These are phyloP conservation scores for Volvariella surrecta DNA, from an alignment of 1,284 basidiomycete species.

Conservation along the genomic window DNA sequence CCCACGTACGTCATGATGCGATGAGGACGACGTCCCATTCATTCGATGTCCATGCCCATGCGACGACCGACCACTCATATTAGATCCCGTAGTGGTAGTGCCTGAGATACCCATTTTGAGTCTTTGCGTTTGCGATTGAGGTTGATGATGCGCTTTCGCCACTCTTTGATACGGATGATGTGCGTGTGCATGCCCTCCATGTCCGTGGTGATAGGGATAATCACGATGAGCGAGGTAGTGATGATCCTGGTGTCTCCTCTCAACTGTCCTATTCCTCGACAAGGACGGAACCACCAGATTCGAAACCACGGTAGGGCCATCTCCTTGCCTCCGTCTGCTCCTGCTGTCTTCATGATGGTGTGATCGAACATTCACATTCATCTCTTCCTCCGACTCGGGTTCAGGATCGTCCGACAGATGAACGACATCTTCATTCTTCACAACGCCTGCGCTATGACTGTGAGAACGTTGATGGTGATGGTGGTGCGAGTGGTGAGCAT, in stretches of 20 bases:
- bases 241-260: constrained; percentile 9
- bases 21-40: too few species aligned
- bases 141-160: neutral
- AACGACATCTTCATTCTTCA: neutral
- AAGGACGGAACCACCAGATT: too few species aligned
- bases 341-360: constrained; percentile 12
- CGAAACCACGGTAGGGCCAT: constrained; percentile 2
- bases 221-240: constrained; percentile 7
- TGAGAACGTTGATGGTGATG: too few species aligned
- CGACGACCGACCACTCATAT: too few species aligned
- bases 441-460: too few species aligned
- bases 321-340: constrained; percentile 11
- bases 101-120: too few species aligned
- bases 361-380: constrained; percentile 9
- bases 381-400: constrained; percentile 30
- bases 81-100: too few species aligned
- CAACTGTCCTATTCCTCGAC: neutral
- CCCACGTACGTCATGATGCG: constrained; percentile 3
- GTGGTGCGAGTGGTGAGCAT: neutral
- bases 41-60: too few species aligned
- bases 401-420: constrained; percentile 13
- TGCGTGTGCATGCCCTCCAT: constrained; percentile 3
- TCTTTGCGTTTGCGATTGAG: too few species aligned
- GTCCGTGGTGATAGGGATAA: constrained; percentile 6
- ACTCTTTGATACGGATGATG: neutral